Percentiles rank a stretch among this genome's conserved stretches.
Evolutionary conservation across 768 basidiomycete species (phyloP).

Genomic region (Pisolithus sp.): DNA sequence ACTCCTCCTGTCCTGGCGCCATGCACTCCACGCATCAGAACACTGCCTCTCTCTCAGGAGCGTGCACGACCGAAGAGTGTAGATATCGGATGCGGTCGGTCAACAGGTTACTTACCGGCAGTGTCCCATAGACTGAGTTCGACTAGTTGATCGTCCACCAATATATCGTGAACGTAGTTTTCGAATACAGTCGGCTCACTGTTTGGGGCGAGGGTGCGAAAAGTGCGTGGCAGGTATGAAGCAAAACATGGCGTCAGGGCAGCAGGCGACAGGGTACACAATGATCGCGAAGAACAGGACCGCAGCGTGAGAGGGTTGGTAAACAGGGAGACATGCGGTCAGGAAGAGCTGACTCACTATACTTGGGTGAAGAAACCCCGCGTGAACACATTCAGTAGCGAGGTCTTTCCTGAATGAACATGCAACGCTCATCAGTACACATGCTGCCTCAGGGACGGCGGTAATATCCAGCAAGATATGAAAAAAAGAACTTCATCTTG

Average conservation of each 20-base stretch:
- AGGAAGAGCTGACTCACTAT: constrained; percentile 50
- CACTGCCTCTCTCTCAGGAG: constrained; percentile 5
- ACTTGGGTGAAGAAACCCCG: constrained; percentile 92
- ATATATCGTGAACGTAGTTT: constrained; percentile 90
- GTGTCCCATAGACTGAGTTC: constrained; percentile 98
- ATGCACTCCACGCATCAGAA: constrained; percentile 28
- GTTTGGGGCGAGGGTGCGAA: neutral
- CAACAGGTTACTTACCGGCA: constrained; percentile 52
- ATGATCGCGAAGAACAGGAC: neutral
- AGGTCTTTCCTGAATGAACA: constrained; percentile 62
- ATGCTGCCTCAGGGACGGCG: neutral
- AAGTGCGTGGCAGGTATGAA: neutral
- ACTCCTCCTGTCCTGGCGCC: constrained; percentile 83
- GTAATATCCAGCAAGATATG: neutral
- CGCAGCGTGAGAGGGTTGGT: neutral
- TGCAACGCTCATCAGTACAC: constrained; percentile 2
- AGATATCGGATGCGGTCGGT: neutral
- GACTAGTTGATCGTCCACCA: constrained; percentile 79
- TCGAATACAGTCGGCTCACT: constrained; percentile 96
- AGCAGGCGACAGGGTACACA: neutral
- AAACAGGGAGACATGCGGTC: too few relatives aligned
- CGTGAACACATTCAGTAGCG: constrained; percentile 82
- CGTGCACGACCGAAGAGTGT: neutral
- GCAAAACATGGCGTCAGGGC: neutral
- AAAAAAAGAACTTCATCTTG: neutral